phyloP scores from a whole-genome alignment of 2,329 filamentous ascomycete species.

The Penicillium sp. region DNA sequence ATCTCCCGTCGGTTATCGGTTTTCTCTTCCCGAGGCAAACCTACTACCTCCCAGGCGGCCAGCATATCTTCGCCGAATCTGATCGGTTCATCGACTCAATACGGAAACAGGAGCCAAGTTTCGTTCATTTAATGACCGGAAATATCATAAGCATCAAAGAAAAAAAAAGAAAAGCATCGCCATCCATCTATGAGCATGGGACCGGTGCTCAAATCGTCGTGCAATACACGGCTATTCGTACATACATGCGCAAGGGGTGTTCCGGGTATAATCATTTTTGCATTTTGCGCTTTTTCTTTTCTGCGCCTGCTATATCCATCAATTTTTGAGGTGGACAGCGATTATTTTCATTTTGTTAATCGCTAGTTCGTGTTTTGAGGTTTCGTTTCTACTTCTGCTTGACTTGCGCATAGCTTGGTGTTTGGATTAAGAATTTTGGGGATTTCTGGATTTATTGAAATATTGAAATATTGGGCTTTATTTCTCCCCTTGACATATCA shows the following conservation, averaged over 20 bases:
- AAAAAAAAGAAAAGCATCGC: neutral
- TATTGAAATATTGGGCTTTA: neutral
- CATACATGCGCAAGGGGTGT: conserved; percentile 1
- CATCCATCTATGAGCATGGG: neutral
- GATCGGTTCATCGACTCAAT: conserved; percentile 35
- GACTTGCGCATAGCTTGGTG: conserved; percentile 23
- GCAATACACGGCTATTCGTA: neutral
- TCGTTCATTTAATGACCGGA: conserved; percentile 13
- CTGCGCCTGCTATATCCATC: neutral
- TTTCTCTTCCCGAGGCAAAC: conserved; percentile 23
- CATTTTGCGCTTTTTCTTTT: neutral
- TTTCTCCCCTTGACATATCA: conserved; percentile 1
- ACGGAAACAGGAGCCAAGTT: conserved; percentile 17
- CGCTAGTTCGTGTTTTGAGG: neutral
- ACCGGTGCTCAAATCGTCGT: neutral
- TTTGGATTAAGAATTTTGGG: conserved; percentile 10
- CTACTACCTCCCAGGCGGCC: conserved; percentile 8
- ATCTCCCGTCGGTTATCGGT: conserved; percentile 28
- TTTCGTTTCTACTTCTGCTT: conserved; percentile 1
- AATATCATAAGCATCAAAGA: neutral
- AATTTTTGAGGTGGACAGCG: neutral
- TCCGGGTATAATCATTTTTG: neutral
- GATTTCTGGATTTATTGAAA: neutral
- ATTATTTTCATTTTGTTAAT: neutral
- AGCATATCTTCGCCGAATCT: conserved; percentile 38